Evolutionary conservation across 1,284 basidiomycete species (phyloP).

Genomic region (Boletus calvinii): DNA sequence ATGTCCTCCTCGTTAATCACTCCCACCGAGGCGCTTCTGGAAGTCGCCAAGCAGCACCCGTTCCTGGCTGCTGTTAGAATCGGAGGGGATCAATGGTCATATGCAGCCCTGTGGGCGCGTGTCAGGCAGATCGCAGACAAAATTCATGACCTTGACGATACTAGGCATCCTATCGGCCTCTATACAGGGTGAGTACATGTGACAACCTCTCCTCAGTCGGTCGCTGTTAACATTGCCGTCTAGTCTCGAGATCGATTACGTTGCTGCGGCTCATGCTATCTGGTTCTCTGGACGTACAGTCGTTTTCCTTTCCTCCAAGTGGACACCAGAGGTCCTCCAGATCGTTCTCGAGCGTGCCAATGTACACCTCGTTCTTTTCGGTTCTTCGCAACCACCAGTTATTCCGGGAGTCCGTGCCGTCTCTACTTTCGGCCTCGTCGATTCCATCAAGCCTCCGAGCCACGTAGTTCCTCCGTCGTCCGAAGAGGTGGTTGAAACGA

Average conservation of each 20-base stretch:
- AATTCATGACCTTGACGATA: constrained; percentile 24
- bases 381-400: constrained; percentile 13
- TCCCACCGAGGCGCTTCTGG: constrained; percentile 32
- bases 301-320: constrained; percentile 26
- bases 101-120: constrained; percentile 31
- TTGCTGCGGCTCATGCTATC: constrained; percentile 31
- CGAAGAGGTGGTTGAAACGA: constrained; percentile 15
- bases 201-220: background rate
- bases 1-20: constrained; percentile 23
- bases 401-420: constrained; percentile 14
- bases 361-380: constrained; percentile 25
- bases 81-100: constrained; percentile 27
- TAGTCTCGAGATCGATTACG: constrained; percentile 31
- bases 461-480: constrained; percentile 15
- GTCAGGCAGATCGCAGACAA: constrained; percentile 25
- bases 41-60: constrained; percentile 30
- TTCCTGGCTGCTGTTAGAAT: constrained; percentile 24
- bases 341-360: constrained; percentile 23
- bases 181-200: constrained; percentile 19
- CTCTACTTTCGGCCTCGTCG: constrained; percentile 22
- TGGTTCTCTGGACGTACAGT: constrained; percentile 32
- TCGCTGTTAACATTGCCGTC: background rate
- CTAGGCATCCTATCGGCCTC: constrained; percentile 27
- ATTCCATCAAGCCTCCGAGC: constrained; percentile 9
- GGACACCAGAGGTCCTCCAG: constrained; percentile 25